Base-by-base conservation (phyloP, 2,329 filamentous ascomycete genomes). In the Colletotrichum tropicale region DNA sequence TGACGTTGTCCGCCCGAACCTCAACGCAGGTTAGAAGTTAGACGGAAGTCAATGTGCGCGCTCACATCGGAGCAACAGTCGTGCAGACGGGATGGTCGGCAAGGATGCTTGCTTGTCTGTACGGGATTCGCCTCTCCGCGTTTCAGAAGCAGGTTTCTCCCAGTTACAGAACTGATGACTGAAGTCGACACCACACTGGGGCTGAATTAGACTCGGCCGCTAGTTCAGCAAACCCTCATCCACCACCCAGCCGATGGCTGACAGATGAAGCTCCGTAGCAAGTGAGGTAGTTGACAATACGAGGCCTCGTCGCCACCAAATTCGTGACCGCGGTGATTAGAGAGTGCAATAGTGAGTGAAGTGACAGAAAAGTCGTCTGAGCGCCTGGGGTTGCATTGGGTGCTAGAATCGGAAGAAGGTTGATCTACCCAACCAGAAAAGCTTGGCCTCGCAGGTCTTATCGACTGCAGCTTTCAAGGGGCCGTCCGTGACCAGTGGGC, bases 121-220 rank as follows among this genome's bases (percentile, higher is more conserved):
- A 58, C 76, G 73, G 76, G 68, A 77, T 70, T 73, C 61, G 60
- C 60, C 58, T 73, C 73, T 77, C 76, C 76, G 76, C 69, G 76
- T 77, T 77, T 77, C 76, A 77, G 71, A 71, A 71, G 61, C 71
- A 71, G 74, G 66, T 71, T 67, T 62, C 52, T 67, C 66, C 52
- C 38, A 36, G 74, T 66, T 48, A 32, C 52, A 75, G 52, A 48
- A 43, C 38, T 34, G 52, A 52, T 32, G 52, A 60, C 60, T 52
- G 30, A 34, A 26, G 16, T 61, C 58, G 30, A 56, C 4, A 10
- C 26, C 30, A 21, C 15, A 15, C 34, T 21, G 56, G 34, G 64
- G 58, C 56, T 73, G 21, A 28, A 24, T 16, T 32, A 55, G 34
- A 65, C 58, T 58, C 10, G 21, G 13, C 34, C 10, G 34, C 30